Percentiles rank a stretch among this genome's conserved stretches.
Evolutionary conservation across 2,329 filamentous ascomycete genomes (phyloP).

Genomic region (Monosporascus sp.): DNA sequence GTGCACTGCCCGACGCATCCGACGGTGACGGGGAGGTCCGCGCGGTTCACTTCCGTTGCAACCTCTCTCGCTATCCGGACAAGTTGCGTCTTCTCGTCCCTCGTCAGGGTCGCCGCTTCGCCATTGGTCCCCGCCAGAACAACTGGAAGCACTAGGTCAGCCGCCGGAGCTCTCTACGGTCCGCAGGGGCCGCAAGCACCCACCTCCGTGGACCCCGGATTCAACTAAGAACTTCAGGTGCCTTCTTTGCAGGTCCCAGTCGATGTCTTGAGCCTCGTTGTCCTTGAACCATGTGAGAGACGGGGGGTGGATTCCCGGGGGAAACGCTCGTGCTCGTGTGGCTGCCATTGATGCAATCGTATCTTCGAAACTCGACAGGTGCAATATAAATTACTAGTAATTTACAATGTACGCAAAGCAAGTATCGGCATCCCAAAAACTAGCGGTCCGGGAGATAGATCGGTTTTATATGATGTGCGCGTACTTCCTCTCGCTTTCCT

Average conservation of each 20-base stretch:
- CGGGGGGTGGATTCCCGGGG: slow-evolving; percentile 51
- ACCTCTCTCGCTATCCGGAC: slow-evolving; percentile 56
- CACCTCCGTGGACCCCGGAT: slow-evolving; percentile 46
- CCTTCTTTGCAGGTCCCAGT: slow-evolving; percentile 48
- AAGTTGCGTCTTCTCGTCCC: slow-evolving; percentile 57
- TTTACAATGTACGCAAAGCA: too few relatives aligned
- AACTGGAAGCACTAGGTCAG: slow-evolving; percentile 29
- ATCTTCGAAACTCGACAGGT: neutral
- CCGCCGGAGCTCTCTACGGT: neutral
- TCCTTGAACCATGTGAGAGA: slow-evolving; percentile 49
- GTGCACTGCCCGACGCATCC: slow-evolving; percentile 63
- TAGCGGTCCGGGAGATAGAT: too few relatives aligned
- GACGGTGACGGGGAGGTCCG: slow-evolving; percentile 57
- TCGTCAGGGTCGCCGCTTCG: slow-evolving; percentile 63
- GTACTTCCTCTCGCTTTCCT: too few relatives aligned
- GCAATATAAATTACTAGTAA: neutral
- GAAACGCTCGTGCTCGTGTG: slow-evolving; percentile 21
- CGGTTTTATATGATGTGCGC: too few relatives aligned
- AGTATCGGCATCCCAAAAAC: too few relatives aligned
- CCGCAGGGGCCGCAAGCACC: slow-evolving; percentile 3
- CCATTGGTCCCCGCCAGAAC: slow-evolving; percentile 69
- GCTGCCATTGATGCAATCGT: neutral
- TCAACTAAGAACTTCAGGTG: slow-evolving; percentile 49
- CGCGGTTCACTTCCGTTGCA: slow-evolving; percentile 51
- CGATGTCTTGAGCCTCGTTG: slow-evolving; percentile 43